phyloP scores from a whole-genome alignment of 1,139 yeast genomes.

The Candida albicans region DNA sequence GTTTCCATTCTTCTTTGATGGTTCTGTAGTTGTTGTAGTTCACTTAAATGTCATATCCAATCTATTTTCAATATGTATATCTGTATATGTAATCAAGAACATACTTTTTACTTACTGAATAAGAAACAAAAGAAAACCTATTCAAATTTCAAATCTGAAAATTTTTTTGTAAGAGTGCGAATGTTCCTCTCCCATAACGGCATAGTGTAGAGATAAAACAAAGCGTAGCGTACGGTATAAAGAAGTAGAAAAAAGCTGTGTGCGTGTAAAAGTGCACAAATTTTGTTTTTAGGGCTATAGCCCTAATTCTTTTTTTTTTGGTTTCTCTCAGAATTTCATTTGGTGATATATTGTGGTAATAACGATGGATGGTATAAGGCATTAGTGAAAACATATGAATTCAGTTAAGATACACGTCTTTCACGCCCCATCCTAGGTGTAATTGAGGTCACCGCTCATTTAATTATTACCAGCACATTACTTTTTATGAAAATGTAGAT shows the following conservation, averaged over 20 bases:
- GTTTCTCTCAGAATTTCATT: background rate
- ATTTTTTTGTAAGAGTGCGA: constrained; percentile 11
- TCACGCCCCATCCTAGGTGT: too few relatives aligned
- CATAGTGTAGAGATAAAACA: background rate
- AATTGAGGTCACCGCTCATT: too few relatives aligned
- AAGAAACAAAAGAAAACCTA: constrained; percentile 10
- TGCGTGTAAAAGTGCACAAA: constrained; percentile 2
- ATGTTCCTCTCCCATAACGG: background rate
- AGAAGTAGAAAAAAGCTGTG: background rate
- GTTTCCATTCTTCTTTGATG: too few relatives aligned
- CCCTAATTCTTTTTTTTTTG: constrained; percentile 1
- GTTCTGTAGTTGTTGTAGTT: too few relatives aligned
- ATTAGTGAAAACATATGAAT: too few relatives aligned
- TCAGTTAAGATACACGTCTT: too few relatives aligned
- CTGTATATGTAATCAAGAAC: constrained; percentile 6
- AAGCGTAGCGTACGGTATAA: background rate
- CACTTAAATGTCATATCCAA: background rate
- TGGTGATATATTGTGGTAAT: background rate
- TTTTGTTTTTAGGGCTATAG: constrained; percentile 2
- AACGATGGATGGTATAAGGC: background rate
- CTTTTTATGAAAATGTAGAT: background rate
- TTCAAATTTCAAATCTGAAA: constrained; percentile 9
- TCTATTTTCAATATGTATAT: background rate
- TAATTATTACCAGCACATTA: too few relatives aligned
- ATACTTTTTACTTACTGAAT: constrained; percentile 12